Evolutionary conservation across 306 rosid genomes (phyloP).

Genomic region (Arachis hypogaea): DNA sequence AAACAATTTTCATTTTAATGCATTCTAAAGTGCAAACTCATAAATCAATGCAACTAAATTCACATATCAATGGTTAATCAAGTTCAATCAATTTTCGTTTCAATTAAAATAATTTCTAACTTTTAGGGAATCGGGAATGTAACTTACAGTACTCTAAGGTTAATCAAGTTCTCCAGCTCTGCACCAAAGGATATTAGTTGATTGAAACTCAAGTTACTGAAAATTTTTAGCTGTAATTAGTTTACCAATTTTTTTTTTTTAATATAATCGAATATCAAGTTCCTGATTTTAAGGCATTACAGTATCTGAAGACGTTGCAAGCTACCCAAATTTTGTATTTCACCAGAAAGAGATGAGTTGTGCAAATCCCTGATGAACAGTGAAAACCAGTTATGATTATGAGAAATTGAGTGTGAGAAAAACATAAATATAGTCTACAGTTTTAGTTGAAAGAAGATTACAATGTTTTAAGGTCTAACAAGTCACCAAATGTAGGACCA

Average conservation of each 20-base stretch:
- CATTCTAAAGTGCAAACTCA: neutral
- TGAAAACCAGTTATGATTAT: conserved; percentile 2
- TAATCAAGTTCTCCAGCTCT: conserved; percentile 67
- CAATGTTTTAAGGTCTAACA: conserved; percentile 85
- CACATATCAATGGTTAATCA: too few species aligned
- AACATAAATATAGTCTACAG: neutral
- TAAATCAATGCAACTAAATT: too few species aligned
- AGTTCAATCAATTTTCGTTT: too few species aligned
- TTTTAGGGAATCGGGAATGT: neutral
- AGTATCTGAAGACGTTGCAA: conserved; percentile 76
- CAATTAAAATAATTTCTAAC: too few species aligned
- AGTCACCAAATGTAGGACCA: conserved; percentile 84
- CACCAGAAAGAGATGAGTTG: conserved; percentile 80
- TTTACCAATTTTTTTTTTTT: neutral
- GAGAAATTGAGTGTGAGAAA: conserved; percentile 9
- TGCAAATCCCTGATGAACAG: conserved; percentile 79
- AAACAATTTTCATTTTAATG: too few species aligned
- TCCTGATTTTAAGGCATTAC: conserved; percentile 53
- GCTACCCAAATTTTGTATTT: conserved; percentile 78
- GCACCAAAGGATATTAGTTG: conserved; percentile 69
- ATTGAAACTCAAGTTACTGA: conserved; percentile 94
- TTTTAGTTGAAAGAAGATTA: conserved; percentile 43
- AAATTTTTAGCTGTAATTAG: conserved; percentile 35
- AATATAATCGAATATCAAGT: neutral
- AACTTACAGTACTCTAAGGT: conserved; percentile 82